Percentiles rank a stretch among this genome's conserved stretches.
These are phyloP conservation scores for Borovskyia barvae DNA, from an alignment of 208 protist genomes.

Conservation along the genomic window DNA sequence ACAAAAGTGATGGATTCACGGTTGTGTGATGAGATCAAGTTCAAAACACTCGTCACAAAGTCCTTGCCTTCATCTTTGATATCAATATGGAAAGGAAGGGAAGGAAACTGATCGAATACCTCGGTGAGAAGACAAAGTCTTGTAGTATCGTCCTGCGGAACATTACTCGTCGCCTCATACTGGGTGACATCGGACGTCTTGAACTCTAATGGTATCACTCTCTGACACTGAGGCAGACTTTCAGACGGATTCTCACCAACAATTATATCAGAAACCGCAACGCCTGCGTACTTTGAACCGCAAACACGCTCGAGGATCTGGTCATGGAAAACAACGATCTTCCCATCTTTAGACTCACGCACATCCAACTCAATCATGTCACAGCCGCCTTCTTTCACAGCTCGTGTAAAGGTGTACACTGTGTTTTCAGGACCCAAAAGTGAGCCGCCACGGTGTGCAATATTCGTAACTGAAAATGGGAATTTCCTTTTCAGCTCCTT, in stretches of 20 bases:
- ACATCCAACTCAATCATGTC: constrained; percentile 86
- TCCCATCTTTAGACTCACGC: constrained; percentile 55
- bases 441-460: constrained; percentile 76
- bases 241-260: constrained; percentile 40
- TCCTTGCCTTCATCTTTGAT: constrained; percentile 56
- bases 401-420: constrained; percentile 62
- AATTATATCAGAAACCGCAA: constrained; percentile 38
- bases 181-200: constrained; percentile 21
- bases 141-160: constrained; percentile 57
- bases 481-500: constrained; percentile 50
- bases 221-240: constrained; percentile 51
- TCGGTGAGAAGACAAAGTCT: constrained; percentile 66
- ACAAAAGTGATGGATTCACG: constrained; percentile 59
- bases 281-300: constrained; percentile 26
- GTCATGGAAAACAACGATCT: constrained; percentile 76
- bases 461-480: constrained; percentile 52
- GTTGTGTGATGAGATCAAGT: constrained; percentile 60
- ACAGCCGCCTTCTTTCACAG: constrained; percentile 28
- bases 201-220: constrained; percentile 67
- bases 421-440: constrained; percentile 82
- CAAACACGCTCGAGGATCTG: constrained; percentile 37
- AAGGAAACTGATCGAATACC: constrained; percentile 62
- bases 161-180: constrained; percentile 40
- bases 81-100: constrained; percentile 70
- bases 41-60: constrained; percentile 46